phyloP scores from a whole-genome alignment of 495 filamentous ascomycete genomes.

The Chaetomium tenue region DNA sequence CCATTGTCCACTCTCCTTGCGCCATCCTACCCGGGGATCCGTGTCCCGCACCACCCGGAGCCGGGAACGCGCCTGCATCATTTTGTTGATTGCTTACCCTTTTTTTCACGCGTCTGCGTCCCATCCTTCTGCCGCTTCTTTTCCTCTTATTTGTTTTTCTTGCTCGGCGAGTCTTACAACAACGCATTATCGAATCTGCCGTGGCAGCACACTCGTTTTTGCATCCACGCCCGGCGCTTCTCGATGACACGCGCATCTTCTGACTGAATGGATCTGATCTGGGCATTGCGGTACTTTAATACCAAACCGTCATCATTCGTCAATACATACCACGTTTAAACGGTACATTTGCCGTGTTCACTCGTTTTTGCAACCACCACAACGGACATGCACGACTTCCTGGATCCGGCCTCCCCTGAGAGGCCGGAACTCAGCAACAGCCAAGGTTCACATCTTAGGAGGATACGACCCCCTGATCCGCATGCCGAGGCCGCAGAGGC shows the following conservation, averaged over 20 bases:
- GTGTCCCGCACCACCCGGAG: constrained; percentile 25
- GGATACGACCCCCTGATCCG: constrained; percentile 30
- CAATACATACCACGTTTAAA: background rate
- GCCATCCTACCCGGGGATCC: constrained; percentile 12
- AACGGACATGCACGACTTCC: constrained; percentile 26
- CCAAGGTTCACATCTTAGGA: constrained; percentile 24
- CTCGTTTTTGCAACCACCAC: constrained; percentile 17
- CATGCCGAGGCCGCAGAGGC: constrained; percentile 20
- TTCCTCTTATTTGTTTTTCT: constrained; percentile 5
- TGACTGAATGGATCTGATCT: background rate
- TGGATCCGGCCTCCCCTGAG: constrained; percentile 27
- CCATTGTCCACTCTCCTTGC: constrained; percentile 28
- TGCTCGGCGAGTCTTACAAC: background rate
- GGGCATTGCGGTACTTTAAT: background rate
- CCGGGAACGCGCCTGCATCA: constrained; percentile 30
- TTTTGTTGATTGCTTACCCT: constrained; percentile 24
- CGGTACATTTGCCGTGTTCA: constrained; percentile 15
- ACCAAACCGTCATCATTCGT: background rate
- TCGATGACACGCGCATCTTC: constrained; percentile 11
- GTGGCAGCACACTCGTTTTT: background rate
- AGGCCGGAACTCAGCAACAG: constrained; percentile 25
- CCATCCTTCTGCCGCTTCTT: constrained; percentile 11
- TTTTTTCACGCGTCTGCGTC: constrained; percentile 26
- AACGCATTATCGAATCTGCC: background rate
- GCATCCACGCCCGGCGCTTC: background rate